A percentile compares a stretch with the other conserved stretches of the same genome.
Conservation (phyloP, 371 early-diverging fungal genomes). For the Mortierella sp. region DNA sequence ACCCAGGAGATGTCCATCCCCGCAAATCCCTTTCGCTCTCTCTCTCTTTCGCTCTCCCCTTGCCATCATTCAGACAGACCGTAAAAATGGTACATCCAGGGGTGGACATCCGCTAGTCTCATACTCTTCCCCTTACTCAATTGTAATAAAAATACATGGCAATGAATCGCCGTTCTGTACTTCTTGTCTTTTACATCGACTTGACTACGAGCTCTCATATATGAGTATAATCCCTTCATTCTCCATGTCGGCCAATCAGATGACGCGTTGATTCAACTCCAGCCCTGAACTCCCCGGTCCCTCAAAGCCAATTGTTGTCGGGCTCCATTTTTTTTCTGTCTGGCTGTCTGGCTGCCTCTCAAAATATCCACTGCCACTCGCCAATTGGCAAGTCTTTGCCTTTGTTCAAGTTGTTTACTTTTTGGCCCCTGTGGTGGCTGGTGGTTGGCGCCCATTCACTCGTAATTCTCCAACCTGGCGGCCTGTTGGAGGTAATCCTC, state of each 20-base stretch:
- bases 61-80: too few relatives aligned
- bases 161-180: conserved; percentile 4
- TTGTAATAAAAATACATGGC: neutral
- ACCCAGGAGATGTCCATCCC: conserved; percentile 1
- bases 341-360: neutral
- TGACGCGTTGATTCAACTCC: neutral
- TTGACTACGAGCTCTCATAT: neutral
- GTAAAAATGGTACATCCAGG: neutral
- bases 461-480: neutral
- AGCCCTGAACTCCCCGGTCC: conserved; percentile 14
- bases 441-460: neutral
- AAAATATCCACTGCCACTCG: neutral
- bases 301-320: conserved; percentile 7
- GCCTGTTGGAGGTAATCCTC: neutral
- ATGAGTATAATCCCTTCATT: neutral
- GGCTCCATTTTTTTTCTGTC: neutral
- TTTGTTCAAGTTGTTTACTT: too few relatives aligned
- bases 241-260: neutral
- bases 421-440: too few relatives aligned
- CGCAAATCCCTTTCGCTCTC: neutral
- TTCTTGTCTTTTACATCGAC: neutral
- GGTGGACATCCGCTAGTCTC: conserved; percentile 4
- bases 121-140: too few relatives aligned
- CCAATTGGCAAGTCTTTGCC: neutral
- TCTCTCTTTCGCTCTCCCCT: too few relatives aligned